Conservation (phyloP, 148 eudicot species). For the Heliosperma pusillum region DNA sequence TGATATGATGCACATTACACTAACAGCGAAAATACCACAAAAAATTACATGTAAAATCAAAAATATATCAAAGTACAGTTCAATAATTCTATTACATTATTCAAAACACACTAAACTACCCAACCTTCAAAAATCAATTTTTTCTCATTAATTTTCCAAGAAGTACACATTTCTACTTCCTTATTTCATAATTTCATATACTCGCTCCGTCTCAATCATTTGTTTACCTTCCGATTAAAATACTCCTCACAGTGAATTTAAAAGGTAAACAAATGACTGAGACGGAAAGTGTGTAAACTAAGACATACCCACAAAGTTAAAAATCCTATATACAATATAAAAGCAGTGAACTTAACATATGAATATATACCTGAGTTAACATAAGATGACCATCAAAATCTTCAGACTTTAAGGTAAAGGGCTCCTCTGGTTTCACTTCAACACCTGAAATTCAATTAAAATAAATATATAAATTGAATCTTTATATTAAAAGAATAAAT, state of each 20-base stretch:
- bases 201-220: too few species aligned
- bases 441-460: constrained; percentile 24
- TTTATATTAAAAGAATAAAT: neutral
- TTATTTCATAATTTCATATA: neutral
- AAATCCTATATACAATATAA: neutral
- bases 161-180: neutral
- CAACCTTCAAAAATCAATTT: neutral
- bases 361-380: constrained; percentile 57
- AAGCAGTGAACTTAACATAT: neutral
- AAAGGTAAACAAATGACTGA: too few species aligned
- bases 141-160: neutral
- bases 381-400: constrained; percentile 51
- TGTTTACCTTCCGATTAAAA: too few species aligned
- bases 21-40: neutral
- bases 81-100: too few species aligned
- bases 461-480: neutral
- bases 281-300: neutral
- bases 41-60: too few species aligned
- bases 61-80: too few species aligned
- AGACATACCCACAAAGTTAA: neutral
- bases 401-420: constrained; percentile 33
- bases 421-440: constrained; percentile 37
- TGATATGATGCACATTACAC: neutral
- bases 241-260: too few species aligned
- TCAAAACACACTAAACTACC: neutral